Percentiles rank a stretch among this genome's conserved stretches.
Evolutionary conservation across 768 basidiomycete species (phyloP).

Genomic region (Kwoniella sp.): DNA sequence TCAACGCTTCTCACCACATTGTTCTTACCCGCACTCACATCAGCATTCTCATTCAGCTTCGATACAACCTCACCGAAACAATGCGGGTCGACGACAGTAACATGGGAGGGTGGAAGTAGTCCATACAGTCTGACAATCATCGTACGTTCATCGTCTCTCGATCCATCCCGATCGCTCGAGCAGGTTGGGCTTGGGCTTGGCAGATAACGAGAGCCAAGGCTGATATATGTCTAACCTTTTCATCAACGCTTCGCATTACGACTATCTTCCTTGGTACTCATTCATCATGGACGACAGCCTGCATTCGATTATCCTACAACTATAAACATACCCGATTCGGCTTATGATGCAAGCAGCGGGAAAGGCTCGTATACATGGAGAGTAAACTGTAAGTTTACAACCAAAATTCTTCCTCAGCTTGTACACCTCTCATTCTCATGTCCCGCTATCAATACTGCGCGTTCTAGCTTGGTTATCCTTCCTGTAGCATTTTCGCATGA

Average conservation of each 20-base stretch:
- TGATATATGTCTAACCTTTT: not conserved
- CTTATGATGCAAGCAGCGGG: conserved; percentile 20
- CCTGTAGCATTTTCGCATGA: no score
- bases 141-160: conserved; percentile 24
- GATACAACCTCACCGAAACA: conserved; percentile 7
- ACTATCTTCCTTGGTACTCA: not conserved
- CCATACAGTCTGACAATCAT: conserved; percentile 42
- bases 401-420: not conserved
- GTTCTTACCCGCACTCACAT: conserved; percentile 6
- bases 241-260: not conserved
- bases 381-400: conserved; percentile 38
- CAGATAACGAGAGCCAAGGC: conserved; percentile 1
- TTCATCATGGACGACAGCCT: conserved; percentile 22
- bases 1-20: conserved; percentile 10
- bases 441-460: no score
- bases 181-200: conserved; percentile 2
- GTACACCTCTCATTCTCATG: not conserved
- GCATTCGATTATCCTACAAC: conserved; percentile 47
- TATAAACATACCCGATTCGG: conserved; percentile 33
- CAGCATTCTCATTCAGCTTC: conserved; percentile 28
- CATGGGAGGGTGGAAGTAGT: conserved; percentile 39
- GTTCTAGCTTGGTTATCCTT: no score
- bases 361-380: conserved; percentile 39
- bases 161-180: not conserved
- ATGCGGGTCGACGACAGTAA: conserved; percentile 33